Evolutionary conservation across 768 basidiomycete genomes (phyloP).

Genomic region (Agrocybe praecox): DNA sequence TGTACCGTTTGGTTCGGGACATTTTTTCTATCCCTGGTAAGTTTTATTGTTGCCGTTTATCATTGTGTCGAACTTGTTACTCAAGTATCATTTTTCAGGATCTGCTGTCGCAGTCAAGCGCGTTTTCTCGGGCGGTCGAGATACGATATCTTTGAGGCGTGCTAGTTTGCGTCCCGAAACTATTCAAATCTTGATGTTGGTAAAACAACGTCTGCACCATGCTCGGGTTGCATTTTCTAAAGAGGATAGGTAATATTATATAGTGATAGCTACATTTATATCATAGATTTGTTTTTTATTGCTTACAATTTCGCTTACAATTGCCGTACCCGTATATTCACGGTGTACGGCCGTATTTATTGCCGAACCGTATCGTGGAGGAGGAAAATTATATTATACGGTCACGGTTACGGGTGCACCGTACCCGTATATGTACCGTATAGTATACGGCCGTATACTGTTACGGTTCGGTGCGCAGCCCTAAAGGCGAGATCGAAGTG

Average conservation of each 20-base stretch:
- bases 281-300: not conserved
- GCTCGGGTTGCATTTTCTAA: not conserved
- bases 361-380: no score
- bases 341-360: not conserved
- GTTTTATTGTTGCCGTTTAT: slow-evolving; percentile 5
- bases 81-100: slow-evolving; percentile 18
- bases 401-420: no score
- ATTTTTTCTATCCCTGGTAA: slow-evolving; percentile 32
- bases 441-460: not conserved
- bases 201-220: slow-evolving; percentile 21
- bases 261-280: no score
- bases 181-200: slow-evolving; percentile 29
- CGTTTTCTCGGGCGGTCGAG: slow-evolving; percentile 31
- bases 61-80: not conserved
- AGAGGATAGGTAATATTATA: not conserved
- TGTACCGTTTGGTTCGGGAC: slow-evolving; percentile 28
- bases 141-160: slow-evolving; percentile 31
- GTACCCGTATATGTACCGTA: no score
- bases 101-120: slow-evolving; percentile 35
- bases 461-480: no score
- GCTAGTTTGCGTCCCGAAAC: slow-evolving; percentile 30
- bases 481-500: no score
- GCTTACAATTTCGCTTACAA: not conserved
- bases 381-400: no score
- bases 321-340: not conserved